Evolutionary conservation across 2,329 filamentous ascomycete species (phyloP).

Genomic region (Cladosporium sp.): DNA sequence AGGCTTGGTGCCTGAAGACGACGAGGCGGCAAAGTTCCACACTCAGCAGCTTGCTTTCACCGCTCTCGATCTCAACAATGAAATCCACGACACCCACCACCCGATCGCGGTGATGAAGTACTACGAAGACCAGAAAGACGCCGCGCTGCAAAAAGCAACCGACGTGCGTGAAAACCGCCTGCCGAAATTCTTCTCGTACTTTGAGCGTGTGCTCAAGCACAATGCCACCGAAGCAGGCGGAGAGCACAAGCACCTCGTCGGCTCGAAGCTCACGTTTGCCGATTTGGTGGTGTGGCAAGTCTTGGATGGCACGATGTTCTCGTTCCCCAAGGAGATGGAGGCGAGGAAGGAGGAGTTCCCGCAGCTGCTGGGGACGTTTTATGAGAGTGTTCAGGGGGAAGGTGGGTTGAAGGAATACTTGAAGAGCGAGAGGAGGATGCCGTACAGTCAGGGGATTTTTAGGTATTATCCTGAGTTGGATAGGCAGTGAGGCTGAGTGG

Average conservation of each 20-base stretch:
- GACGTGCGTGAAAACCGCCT: conserved; percentile 60
- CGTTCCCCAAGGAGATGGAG: conserved; percentile 65
- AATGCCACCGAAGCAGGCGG: conserved; percentile 53
- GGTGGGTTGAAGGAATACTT: conserved; percentile 66
- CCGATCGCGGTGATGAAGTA: conserved; percentile 56
- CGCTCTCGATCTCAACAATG: conserved; percentile 67
- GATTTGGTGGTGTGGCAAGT: conserved; percentile 72
- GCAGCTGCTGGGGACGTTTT: conserved; percentile 58
- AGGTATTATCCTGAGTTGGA: conserved; percentile 72
- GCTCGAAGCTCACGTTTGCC: conserved; percentile 62
- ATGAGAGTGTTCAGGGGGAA: conserved; percentile 58
- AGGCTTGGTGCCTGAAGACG: conserved; percentile 50
- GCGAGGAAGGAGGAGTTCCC: conserved; percentile 55
- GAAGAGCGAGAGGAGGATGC: conserved; percentile 57
- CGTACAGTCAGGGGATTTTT: conserved; percentile 64
- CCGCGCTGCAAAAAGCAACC: conserved; percentile 54
- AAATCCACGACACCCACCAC: conserved; percentile 73
- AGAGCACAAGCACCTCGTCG: conserved; percentile 62
- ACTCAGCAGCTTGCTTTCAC: conserved; percentile 64
- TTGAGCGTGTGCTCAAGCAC: conserved; percentile 60
- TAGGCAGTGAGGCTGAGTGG: conserved; percentile 29
- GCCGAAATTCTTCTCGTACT: conserved; percentile 69
- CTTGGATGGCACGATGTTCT: conserved; percentile 52
- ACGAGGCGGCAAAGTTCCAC: conserved; percentile 49
- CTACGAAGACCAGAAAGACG: conserved; percentile 73